phyloP scores from a whole-genome alignment of 169 alveolate species.

The Eimeria maxima region DNA sequence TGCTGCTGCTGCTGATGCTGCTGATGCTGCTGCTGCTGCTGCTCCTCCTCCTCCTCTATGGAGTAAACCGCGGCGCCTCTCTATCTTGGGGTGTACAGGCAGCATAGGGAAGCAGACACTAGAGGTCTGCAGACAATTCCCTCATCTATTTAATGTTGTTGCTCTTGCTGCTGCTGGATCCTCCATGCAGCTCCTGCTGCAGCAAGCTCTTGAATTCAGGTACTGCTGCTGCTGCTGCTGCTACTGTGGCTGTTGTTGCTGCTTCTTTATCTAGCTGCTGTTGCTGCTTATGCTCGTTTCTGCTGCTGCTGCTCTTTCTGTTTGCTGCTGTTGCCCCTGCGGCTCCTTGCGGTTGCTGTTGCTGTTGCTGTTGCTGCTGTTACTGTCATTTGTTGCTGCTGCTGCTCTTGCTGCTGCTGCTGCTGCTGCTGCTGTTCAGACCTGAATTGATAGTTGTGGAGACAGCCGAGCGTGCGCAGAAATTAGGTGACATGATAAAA shows the following conservation, averaged over 20 bases:
- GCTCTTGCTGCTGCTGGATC: neutral
- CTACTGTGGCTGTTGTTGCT: too few species aligned
- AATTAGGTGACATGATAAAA: neutral
- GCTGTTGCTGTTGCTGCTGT: neutral
- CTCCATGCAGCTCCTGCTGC: neutral
- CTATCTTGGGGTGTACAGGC: slow-evolving; percentile 43
- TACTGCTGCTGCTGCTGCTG: neutral
- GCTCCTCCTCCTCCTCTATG: too few species aligned
- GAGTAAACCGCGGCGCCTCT: neutral
- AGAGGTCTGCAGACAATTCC: neutral
- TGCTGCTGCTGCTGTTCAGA: neutral
- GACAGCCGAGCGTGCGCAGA: neutral
- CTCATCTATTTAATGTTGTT: neutral
- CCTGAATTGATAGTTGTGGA: slow-evolving; percentile 25
- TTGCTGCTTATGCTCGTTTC: too few species aligned
- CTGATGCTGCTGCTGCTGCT: too few species aligned
- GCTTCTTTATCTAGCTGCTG: neutral
- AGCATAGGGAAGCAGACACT: slow-evolving; percentile 13
- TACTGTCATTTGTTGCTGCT: neutral
- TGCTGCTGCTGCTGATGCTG: too few species aligned
- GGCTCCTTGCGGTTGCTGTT: neutral
- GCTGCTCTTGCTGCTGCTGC: neutral
- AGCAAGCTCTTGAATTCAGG: slow-evolving; percentile 46
- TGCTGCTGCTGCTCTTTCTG: neutral
- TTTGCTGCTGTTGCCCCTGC: neutral